A percentile compares a stretch with the other conserved stretches of the same genome.
Evolutionary conservation across 148 eudicot genomes (phyloP).

Genomic region (Euryodendron excelsum): DNA sequence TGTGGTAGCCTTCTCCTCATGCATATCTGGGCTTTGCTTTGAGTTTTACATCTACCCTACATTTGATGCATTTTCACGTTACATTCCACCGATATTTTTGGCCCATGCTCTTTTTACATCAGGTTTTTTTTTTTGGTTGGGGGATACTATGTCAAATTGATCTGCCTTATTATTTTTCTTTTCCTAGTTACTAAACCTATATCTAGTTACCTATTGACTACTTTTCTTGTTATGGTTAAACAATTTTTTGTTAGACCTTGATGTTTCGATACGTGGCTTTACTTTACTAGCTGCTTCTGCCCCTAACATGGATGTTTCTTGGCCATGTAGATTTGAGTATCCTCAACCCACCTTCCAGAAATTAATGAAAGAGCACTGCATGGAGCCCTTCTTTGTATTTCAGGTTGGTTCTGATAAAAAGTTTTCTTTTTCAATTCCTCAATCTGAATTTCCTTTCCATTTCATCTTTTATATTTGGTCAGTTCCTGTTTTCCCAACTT

Average conservation of each 20-base stretch:
- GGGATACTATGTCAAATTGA: not conserved
- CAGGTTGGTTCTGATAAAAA: slow-evolving; percentile 53
- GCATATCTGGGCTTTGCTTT: not conserved
- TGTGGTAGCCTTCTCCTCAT: not conserved
- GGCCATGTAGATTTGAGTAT: slow-evolving; percentile 77
- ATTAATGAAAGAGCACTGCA: slow-evolving; percentile 94
- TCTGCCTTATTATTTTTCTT: not conserved
- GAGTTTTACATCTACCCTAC: not conserved
- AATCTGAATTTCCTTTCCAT: slow-evolving; percentile 2
- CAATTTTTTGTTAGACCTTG: not conserved
- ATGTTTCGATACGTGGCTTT: not conserved
- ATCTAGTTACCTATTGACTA: not conserved
- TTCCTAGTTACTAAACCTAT: not conserved
- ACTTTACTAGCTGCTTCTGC: not conserved
- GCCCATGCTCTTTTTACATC: not conserved
- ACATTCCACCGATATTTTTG: not conserved
- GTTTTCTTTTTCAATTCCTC: not conserved
- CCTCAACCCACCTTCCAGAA: slow-evolving; percentile 98
- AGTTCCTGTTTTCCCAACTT: not conserved
- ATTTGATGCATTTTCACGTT: not conserved
- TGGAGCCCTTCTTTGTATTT: slow-evolving; percentile 99
- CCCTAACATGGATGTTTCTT: slow-evolving; percentile 15
- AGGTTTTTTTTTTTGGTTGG: not conserved
- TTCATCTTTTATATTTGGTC: not conserved
- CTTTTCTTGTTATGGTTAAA: not conserved